Base-by-base conservation (phyloP, 2,329 filamentous ascomycete genomes). In the Sarocladiaceae sp. region DNA sequence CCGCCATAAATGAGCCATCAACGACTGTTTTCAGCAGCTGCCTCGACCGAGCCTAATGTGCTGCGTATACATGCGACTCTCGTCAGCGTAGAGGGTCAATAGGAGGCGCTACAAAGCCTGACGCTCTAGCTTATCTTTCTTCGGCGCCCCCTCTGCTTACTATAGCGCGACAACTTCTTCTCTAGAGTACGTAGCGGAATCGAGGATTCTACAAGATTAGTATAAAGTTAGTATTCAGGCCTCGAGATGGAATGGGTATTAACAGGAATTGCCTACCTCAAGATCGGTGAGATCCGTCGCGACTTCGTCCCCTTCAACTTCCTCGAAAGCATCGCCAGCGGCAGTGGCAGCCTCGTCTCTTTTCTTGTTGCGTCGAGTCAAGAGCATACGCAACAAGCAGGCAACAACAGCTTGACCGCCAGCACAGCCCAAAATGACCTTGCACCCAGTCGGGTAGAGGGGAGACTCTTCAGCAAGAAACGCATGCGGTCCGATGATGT, bases 401-500 rank as follows among this genome's bases (percentile, higher is more conserved):
- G 70, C 69, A 1, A 74, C 56, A 4, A 61, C 63, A 4, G 75
- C 59, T 55, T 77, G 73, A 4, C 60, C 62, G 13, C 64, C 67
- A 4, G 71, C 62, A 56, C 76, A 78, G 12, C 66, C 69, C 3
- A 80, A 58, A 11, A 76, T 73, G 3, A 76, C 59, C 46, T 73
- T 78, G 50, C 74, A 79, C 1, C 78, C 79, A 0, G 78, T 80
- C 26, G 66, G 63, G 26, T 82, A 82, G 0, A 70, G 58, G 0
- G 76, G 76, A 1, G 73, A 65, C 56, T 79, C 76, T 0, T 58
- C 50, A 0, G 65, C 66, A 3, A 77, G 54, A 56, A 77, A 78
- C 0, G 74, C 73, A 42, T 75, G 72, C 2, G 73, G 73, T 1
- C 72, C 72, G 50, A 73, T 69, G 46, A 75, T 65, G 46, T 75